Conservation (phyloP, 2,329 filamentous ascomycete species). For the Thyridium curvatum region DNA sequence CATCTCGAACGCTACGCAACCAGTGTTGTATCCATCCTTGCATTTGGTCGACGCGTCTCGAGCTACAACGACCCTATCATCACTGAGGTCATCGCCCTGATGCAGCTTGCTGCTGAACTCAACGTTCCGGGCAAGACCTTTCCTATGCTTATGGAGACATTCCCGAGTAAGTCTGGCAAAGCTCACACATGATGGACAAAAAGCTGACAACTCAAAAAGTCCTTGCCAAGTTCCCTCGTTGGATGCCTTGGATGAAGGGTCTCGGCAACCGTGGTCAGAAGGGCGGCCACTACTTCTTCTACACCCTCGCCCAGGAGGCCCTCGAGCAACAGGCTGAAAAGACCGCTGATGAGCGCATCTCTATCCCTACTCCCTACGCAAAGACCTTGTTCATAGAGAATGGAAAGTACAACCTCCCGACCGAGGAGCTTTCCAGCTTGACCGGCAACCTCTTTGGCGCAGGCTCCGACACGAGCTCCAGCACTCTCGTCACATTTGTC, state of each 20-base stretch:
- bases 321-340: conserved; percentile 27
- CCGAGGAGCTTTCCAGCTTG: conserved; percentile 37
- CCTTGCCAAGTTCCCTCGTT: conserved; percentile 39
- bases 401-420: conserved; percentile 35
- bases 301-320: conserved; percentile 44
- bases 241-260: conserved; percentile 44
- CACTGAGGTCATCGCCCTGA: conserved; percentile 51
- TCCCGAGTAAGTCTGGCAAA: conserved; percentile 30
- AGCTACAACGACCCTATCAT: conserved; percentile 48
- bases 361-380: conserved; percentile 28
- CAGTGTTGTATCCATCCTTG: conserved; percentile 49
- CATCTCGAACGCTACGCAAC: conserved; percentile 48
- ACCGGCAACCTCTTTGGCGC: conserved; percentile 42
- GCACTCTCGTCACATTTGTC: conserved; percentile 38
- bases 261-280: conserved; percentile 31
- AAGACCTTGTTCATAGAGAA: conserved; percentile 40
- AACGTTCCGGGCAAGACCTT: conserved; percentile 47
- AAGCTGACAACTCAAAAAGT: conserved; percentile 12
- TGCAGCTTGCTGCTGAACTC: conserved; percentile 51
- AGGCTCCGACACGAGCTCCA: conserved; percentile 41
- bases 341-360: conserved; percentile 11
- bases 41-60: conserved; percentile 46
- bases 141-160: conserved; percentile 52
- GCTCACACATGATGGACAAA: too few species aligned
- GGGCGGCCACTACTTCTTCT: conserved; percentile 43